Percentiles rank a stretch among this genome's conserved stretches.
Conservation (phyloP, 108 stramenopile genomes). For the Cyclotella choctawhatcheeana region DNA sequence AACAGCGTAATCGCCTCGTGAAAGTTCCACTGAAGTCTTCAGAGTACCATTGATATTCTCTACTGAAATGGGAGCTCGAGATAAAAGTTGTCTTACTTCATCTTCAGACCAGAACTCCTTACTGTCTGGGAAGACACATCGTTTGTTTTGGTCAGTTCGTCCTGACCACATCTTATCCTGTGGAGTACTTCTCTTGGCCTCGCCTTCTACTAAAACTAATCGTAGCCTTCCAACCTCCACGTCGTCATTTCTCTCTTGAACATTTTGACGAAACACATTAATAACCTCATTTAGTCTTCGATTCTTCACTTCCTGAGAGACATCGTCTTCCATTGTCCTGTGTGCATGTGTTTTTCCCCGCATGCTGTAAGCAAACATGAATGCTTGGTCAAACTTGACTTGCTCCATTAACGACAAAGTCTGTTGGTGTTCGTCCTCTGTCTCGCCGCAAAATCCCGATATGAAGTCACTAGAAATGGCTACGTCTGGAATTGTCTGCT, state of each 20-base stretch:
- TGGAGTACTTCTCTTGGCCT: slow-evolving; percentile 62
- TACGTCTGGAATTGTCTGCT: slow-evolving; percentile 85
- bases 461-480: slow-evolving; percentile 96
- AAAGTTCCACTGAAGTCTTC: slow-evolving; percentile 43
- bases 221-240: slow-evolving; percentile 77
- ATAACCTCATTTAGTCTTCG: slow-evolving; percentile 90
- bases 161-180: slow-evolving; percentile 59
- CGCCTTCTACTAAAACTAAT: slow-evolving; percentile 85
- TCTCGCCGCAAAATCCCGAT: slow-evolving; percentile 98
- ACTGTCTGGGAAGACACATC: slow-evolving; percentile 64
- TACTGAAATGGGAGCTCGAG: background rate
- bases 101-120: slow-evolving; percentile 35
- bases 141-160: slow-evolving; percentile 86
- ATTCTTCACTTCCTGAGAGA: slow-evolving; percentile 89
- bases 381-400: slow-evolving; percentile 94
- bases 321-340: slow-evolving; percentile 91
- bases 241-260: slow-evolving; percentile 74
- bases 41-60: background rate
- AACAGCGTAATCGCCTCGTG: slow-evolving; percentile 81
- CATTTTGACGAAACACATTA: slow-evolving; percentile 63
- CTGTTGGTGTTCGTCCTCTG: slow-evolving; percentile 93
- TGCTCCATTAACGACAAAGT: slow-evolving; percentile 89
- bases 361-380: slow-evolving; percentile 97
- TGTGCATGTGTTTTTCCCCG: slow-evolving; percentile 95
- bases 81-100: slow-evolving; percentile 21